A percentile compares a stretch with the other conserved stretches of the same genome.
Evolutionary conservation across 2,329 filamentous ascomycete genomes (phyloP).

Genomic region (Sarocladiaceae sp.): DNA sequence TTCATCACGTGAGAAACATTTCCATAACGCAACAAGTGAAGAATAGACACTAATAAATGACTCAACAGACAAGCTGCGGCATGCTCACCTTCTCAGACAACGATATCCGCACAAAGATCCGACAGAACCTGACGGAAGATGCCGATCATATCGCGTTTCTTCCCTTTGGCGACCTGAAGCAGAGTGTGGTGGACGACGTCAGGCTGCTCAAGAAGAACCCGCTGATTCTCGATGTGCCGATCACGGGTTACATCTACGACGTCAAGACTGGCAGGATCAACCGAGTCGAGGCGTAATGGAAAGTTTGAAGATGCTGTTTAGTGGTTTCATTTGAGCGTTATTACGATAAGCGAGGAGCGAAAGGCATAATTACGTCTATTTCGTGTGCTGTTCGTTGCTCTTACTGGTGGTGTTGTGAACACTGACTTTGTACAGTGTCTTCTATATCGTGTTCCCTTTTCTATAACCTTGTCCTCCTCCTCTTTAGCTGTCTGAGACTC

Average conservation of each 20-base stretch:
- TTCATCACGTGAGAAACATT: slow-evolving; percentile 51
- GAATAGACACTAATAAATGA: neutral
- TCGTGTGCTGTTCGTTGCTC: neutral
- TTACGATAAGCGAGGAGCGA: too few relatives aligned
- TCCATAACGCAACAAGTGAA: neutral
- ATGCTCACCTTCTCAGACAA: slow-evolving; percentile 64
- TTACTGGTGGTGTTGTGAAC: too few relatives aligned
- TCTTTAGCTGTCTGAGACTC: too few relatives aligned
- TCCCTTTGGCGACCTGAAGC: slow-evolving; percentile 56
- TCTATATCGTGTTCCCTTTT: too few relatives aligned
- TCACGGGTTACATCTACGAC: slow-evolving; percentile 70
- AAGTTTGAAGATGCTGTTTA: neutral
- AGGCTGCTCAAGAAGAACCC: slow-evolving; percentile 51
- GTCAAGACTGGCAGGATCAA: slow-evolving; percentile 61
- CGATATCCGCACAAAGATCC: slow-evolving; percentile 48
- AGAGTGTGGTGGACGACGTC: slow-evolving; percentile 62
- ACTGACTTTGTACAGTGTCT: too few relatives aligned
- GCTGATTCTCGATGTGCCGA: slow-evolving; percentile 40
- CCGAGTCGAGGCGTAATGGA: slow-evolving; percentile 15
- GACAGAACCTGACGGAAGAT: slow-evolving; percentile 49
- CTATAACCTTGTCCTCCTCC: too few relatives aligned
- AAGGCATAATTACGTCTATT: neutral
- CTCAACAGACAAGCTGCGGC: slow-evolving; percentile 28
- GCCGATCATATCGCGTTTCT: slow-evolving; percentile 55
- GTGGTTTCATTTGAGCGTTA: neutral